A percentile compares a stretch with the other conserved stretches of the same genome.
Evolutionary conservation across 2,329 filamentous ascomycete genomes (phyloP).

Genomic region (Calonectria multiphialidica): DNA sequence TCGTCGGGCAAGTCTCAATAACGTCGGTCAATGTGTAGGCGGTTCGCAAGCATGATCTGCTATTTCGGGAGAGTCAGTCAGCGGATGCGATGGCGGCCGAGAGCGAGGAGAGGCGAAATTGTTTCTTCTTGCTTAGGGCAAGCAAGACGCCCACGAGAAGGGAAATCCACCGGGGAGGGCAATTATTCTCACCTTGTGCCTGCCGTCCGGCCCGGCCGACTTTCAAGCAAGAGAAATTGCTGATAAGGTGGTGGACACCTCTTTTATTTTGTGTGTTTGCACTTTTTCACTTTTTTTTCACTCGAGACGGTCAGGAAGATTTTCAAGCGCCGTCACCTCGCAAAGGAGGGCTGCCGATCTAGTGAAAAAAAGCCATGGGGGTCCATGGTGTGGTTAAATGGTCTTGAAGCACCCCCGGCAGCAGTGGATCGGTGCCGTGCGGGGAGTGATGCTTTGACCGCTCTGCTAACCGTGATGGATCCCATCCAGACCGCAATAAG

Average conservation of each 20-base stretch:
- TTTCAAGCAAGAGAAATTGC: slow-evolving; percentile 13
- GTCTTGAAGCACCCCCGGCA: slow-evolving; percentile 30
- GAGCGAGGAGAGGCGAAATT: not conserved
- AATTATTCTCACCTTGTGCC: slow-evolving; percentile 23
- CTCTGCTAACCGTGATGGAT: slow-evolving; percentile 40
- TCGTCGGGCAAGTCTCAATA: slow-evolving; percentile 24
- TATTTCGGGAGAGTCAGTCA: slow-evolving; percentile 22
- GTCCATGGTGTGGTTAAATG: slow-evolving; percentile 33
- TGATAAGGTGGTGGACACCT: not conserved
- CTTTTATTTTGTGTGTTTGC: not conserved
- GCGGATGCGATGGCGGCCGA: not conserved
- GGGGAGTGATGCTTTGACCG: slow-evolving; percentile 42
- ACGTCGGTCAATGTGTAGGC: slow-evolving; percentile 32
- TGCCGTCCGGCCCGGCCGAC: slow-evolving; percentile 18
- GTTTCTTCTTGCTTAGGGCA: slow-evolving; percentile 5
- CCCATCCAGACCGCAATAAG: slow-evolving; percentile 35
- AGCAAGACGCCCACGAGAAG: slow-evolving; percentile 5
- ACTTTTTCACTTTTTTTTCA: not conserved
- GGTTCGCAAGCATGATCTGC: slow-evolving; percentile 37
- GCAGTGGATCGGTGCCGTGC: slow-evolving; percentile 40
- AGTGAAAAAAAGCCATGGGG: slow-evolving; percentile 8
- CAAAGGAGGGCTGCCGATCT: slow-evolving; percentile 13
- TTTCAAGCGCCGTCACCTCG: slow-evolving; percentile 12
- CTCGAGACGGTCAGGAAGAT: slow-evolving; percentile 16
- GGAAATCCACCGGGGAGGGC: not conserved